phyloP scores from a whole-genome alignment of 2,329 filamentous ascomycete species.

The Botrytis fragariae region DNA sequence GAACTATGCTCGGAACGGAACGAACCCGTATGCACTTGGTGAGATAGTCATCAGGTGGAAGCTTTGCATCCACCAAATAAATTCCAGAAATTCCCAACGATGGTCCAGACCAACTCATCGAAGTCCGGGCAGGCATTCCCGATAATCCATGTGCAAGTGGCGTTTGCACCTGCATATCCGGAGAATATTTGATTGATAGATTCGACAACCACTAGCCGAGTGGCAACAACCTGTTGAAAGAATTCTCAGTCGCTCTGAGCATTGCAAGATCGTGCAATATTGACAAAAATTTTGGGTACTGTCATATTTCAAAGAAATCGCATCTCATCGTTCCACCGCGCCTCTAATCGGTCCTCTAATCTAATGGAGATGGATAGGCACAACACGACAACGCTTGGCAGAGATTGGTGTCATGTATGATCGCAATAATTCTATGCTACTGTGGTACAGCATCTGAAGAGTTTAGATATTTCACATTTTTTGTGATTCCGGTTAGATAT shows the following conservation, averaged over 20 bases:
- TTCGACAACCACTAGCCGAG: not conserved
- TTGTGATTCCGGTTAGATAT: rapidly evolving
- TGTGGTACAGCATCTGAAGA: not conserved
- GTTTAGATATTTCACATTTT: not conserved
- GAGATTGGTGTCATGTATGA: not conserved
- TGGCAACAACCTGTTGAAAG: rapidly evolving
- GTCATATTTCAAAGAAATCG: not conserved
- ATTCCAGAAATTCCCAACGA: not conserved
- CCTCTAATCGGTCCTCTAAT: not conserved
- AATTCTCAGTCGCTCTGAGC: not conserved
- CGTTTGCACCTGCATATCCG: not conserved
- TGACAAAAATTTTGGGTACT: not conserved
- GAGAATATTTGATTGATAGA: not conserved
- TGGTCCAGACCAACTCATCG: not conserved
- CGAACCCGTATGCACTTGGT: not conserved
- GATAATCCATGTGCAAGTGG: constrained; percentile 1
- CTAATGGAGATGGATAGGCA: not conserved
- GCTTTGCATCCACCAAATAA: not conserved
- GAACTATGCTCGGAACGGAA: not conserved
- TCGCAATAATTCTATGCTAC: not conserved
- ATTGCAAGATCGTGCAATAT: not conserved
- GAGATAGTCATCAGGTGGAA: not conserved
- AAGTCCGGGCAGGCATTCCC: not conserved
- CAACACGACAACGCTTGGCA: not conserved
- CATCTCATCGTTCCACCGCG: not conserved